Conservation (phyloP, 768 basidiomycete genomes). For the Floccularia luteovirens region DNA sequence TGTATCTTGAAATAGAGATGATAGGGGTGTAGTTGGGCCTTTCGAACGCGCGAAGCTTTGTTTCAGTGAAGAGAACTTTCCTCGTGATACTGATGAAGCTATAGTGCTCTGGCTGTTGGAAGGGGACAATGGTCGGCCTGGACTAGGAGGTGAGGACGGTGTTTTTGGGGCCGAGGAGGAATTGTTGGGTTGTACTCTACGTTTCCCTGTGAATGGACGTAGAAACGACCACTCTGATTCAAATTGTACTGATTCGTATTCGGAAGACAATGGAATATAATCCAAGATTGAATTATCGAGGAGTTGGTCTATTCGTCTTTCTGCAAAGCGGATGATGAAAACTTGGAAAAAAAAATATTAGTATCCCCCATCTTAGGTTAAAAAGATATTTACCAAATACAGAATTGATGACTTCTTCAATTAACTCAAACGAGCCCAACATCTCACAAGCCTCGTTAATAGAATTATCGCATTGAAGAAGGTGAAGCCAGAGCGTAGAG, state of each 20-base stretch:
- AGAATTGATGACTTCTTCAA: conserved; percentile 91
- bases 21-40: conserved; percentile 36
- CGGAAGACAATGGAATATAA: conserved; percentile 66
- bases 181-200: conserved; percentile 34
- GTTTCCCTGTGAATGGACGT: conserved; percentile 62
- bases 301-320: conserved; percentile 80
- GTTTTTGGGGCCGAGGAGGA: conserved; percentile 24
- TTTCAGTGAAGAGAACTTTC: conserved; percentile 63
- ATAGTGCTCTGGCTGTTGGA: conserved; percentile 32
- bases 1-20: conserved; percentile 40
- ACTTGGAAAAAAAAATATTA: conserved; percentile 41
- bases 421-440: conserved; percentile 75
- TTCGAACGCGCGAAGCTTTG: conserved; percentile 49
- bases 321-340: conserved; percentile 90
- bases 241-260: conserved; percentile 81
- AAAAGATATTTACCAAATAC: conserved; percentile 64
- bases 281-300: conserved; percentile 82
- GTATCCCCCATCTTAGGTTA: not conserved
- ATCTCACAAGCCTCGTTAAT: conserved; percentile 77
- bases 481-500: conserved; percentile 81
- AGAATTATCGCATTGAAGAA: conserved; percentile 79
- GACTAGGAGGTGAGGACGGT: conserved; percentile 43
- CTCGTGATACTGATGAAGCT: conserved; percentile 38
- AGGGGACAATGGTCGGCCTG: conserved; percentile 45
- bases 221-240: conserved; percentile 95